These are phyloP conservation scores for Oryza meridionalis DNA, from an alignment of 176 grass and related monocot genomes.

Conservation along the genomic window DNA sequence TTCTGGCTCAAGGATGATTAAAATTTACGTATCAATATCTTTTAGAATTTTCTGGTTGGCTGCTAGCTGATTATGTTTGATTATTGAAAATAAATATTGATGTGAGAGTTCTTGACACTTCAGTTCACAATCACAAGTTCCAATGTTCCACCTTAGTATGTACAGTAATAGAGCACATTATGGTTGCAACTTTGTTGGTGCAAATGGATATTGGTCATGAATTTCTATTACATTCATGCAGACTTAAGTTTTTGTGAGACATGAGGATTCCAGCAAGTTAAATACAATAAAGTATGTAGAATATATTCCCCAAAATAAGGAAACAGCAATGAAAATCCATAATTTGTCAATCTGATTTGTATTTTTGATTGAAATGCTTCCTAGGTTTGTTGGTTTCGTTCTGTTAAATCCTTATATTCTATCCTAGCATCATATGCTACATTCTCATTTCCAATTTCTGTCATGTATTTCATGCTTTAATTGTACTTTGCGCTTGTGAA, in stretches of 20 bases:
- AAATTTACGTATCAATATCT: not conserved
- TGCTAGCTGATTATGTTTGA: no score
- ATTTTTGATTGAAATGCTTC: no score
- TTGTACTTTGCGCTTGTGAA: not conserved
- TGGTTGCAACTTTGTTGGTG: not conserved
- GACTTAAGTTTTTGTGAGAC: not conserved
- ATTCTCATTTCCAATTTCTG: no score
- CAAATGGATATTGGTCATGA: not conserved
- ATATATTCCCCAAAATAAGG: not conserved
- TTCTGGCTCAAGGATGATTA: not conserved
- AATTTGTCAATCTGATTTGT: no score
- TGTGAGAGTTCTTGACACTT: not conserved
- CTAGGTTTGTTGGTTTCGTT: no score
- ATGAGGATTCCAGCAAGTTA: not conserved
- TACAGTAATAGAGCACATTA: not conserved
- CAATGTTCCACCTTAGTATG: not conserved
- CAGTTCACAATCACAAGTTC: not conserved
- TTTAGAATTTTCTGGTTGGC: not conserved
- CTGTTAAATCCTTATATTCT: no score
- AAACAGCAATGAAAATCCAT: not conserved
- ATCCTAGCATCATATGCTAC: no score
- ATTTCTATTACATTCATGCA: not conserved
- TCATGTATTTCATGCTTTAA: no score
- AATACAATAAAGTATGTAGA: not conserved
- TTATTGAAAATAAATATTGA: slow-evolving; percentile 1